Base-by-base conservation (phyloP, 495 filamentous ascomycete species). In the Lepraria neglecta region DNA sequence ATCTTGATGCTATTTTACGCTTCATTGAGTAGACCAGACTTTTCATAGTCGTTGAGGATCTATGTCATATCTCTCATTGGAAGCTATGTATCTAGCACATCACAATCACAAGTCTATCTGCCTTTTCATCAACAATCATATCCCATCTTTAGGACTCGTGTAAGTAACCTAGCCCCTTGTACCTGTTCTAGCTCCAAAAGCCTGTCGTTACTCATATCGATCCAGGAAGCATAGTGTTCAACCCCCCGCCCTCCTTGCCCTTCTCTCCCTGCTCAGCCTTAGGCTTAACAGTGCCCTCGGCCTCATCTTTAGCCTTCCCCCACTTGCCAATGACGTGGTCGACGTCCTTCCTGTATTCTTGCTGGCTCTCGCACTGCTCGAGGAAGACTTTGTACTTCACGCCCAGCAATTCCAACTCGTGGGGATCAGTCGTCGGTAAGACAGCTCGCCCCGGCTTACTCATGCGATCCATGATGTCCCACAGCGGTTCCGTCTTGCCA, bases 381-480 rank as follows among this genome's bases (percentile, higher is more conserved):
- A 90, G 69, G 28, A 91, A 81, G 3, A 75, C 75, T 17, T 89
- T 84, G 67, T 96, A 98, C 77, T 98, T 98, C 30, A 84, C 85
- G 64, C 82, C 74, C 58, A 98, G 73, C 60, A 98, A 74, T 68
- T 84, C 87, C 79, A 87, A 91, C 78, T 92, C 86, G 33, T 80
- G 83, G 51, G 65, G 66, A 69, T 95, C 82, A 24, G 75, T 81
- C 0, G 81, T 83, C 17, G 92, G 89, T 73, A 82, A 75, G 3
- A 96, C 84, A 59, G 88, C 82, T 69, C 83, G 88, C n/a, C 94
- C 92, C 28, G 90, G 86, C 76, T 96, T 96, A 74, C 85, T 92
- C 88, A 96, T 96, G 40, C 91, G 84, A 73, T 94, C 88, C 94
- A 98, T 98, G 68, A 98, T 96, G 58, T 84, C 80, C 94, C 92